These are phyloP conservation scores for Leptodermis oblonga DNA, from an alignment of 257 asterid genomes.

Conservation along the genomic window DNA sequence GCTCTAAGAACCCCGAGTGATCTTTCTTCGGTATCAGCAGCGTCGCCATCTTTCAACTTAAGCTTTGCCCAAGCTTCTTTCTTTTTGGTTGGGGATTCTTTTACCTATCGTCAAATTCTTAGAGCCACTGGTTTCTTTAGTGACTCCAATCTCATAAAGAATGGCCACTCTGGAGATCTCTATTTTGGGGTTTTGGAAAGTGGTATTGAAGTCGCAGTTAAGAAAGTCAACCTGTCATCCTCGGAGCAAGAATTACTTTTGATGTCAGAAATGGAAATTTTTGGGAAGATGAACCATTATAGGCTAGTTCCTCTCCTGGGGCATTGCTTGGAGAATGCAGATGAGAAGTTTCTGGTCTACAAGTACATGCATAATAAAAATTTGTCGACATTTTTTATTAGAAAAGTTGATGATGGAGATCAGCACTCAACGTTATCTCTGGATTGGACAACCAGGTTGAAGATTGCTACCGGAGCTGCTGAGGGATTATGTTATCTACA, in stretches of 20 bases:
- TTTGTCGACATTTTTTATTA: background rate
- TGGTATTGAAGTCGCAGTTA: background rate
- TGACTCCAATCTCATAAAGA: background rate
- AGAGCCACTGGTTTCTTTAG: background rate
- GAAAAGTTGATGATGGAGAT: background rate
- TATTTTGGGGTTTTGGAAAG: background rate
- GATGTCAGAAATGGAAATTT: background rate
- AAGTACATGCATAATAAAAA: background rate
- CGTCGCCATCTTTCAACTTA: constrained; percentile 11
- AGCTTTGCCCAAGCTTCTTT: background rate
- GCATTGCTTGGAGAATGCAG: constrained; percentile 9
- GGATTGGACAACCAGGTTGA: constrained; percentile 14
- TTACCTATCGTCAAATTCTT: background rate
- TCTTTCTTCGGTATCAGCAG: background rate
- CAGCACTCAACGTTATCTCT: background rate
- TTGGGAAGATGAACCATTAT: background rate
- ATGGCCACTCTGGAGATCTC: constrained; percentile 7
- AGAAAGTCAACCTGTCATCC: background rate
- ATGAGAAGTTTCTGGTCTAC: constrained; percentile 17
- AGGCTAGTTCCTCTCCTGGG: constrained; percentile 15
- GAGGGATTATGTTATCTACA: constrained; percentile 13
- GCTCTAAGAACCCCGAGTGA: constrained; percentile 8
- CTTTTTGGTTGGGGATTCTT: background rate
- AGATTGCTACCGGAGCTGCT: constrained; percentile 15
- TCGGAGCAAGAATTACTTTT: background rate